phyloP scores from a whole-genome alignment of 129 eudicot species.

The Calendula officinalis region DNA sequence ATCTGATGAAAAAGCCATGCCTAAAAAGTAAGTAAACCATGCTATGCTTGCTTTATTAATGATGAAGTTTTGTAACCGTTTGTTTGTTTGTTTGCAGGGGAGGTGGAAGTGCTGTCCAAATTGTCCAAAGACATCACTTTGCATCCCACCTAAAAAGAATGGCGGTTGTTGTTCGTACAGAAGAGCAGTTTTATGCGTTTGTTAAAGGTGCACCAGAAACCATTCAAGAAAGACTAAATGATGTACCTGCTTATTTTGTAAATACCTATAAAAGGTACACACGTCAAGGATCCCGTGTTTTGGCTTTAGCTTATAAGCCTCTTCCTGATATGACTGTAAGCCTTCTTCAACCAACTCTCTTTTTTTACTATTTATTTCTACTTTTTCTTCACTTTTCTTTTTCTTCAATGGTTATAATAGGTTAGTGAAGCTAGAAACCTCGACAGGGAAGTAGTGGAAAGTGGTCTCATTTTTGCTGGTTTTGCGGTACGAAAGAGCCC shows the following conservation, averaged over 20 bases:
- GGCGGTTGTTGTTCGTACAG: slow-evolving; percentile 93
- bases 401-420: slow-evolving; percentile 41
- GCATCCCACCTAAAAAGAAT: slow-evolving; percentile 96
- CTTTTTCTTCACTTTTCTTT: slow-evolving; percentile 6
- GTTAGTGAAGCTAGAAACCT: slow-evolving; percentile 94
- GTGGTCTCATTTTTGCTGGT: slow-evolving; percentile 86
- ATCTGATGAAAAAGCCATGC: slow-evolving; percentile 98
- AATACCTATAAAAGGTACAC: slow-evolving; percentile 84
- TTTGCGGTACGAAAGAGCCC: slow-evolving; percentile 65
- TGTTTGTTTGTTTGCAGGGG: slow-evolving; percentile 52
- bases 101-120: slow-evolving; percentile 68
- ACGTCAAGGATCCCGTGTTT: slow-evolving; percentile 97
- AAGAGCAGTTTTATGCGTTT: slow-evolving; percentile 81
- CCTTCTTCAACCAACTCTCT: not conserved
- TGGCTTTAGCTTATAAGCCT: slow-evolving; percentile 87
- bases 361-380: not conserved
- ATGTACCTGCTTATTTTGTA: slow-evolving; percentile 69
- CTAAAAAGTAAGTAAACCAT: slow-evolving; percentile 66
- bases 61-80: not conserved
- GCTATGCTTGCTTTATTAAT: not conserved
- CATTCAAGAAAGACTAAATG: slow-evolving; percentile 71
- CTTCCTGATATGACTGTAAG: slow-evolving; percentile 98
- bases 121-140: slow-evolving; percentile 92
- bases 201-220: slow-evolving; percentile 99
- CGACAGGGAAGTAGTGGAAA: slow-evolving; percentile 86